Evolutionary conservation across 495 filamentous ascomycete species (phyloP), one percentile per base, ranked within the genome.

Genomic region (Hypoxylon lienhwacheense): DNA sequence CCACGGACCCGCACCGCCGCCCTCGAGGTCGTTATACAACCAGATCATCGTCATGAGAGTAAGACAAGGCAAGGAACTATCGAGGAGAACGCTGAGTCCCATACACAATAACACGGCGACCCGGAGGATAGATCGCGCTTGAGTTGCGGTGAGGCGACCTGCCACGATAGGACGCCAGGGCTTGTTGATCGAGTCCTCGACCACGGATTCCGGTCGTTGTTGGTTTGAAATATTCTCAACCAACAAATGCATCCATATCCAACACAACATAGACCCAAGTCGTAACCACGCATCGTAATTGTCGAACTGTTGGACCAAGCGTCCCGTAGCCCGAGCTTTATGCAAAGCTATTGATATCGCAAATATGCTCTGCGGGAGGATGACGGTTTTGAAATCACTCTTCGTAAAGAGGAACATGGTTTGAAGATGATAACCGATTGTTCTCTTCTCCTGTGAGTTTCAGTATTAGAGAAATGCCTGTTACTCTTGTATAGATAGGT

Each of bases 121-220:
- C 8, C 41, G 15, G 5, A 49, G 29, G 0, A 31, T 5, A 2
- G n/a, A 11, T 34, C 39, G 50, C 1, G 69, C 70, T 14, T 67
- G 46, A 1, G 39, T 6, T 0, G 37, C 22, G 5, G 55, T 48
- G 4, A 72, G 35, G 0, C 69, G 61, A 6, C 37, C 37, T 0
- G 67, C 34, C 2, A 69, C 67, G 17, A 74, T 15, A 0, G 69
- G 60, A 6, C 72, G 63, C 72, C 73, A 74, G 4, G 72, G 71
- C 34, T 72, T 73, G 48, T 74, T 74, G 4, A 72, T 29, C 0
- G 11, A 3, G 39, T 74, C 71, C 28, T 75, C 71, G 0, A 46
- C 11, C 7, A 74, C 41, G 4, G 70, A 61, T 0, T 11, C 41
- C 5, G 56, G 33, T 4, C 48, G 51, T 2, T 60, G 47, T 44